Evolutionary conservation across 2,329 filamentous ascomycete species (phyloP).

Genomic region (Paradendryphiella salina): DNA sequence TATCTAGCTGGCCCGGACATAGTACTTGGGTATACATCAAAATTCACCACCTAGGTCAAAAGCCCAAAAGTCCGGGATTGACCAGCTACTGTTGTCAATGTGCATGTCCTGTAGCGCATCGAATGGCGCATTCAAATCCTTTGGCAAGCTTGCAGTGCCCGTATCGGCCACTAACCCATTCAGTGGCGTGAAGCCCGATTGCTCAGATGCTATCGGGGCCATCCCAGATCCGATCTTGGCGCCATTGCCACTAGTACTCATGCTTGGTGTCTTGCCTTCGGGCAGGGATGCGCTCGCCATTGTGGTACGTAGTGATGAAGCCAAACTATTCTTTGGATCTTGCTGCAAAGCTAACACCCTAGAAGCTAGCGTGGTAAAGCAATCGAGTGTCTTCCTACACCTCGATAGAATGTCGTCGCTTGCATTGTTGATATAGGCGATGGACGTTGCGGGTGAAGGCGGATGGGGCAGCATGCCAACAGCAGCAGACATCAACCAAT

Average conservation of each 20-base stretch:
- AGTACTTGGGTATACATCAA: constrained; percentile 8
- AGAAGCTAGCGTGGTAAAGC: constrained; percentile 34
- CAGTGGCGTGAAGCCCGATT: constrained; percentile 9
- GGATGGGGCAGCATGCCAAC: constrained; percentile 35
- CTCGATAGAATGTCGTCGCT: constrained; percentile 26
- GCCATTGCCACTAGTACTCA: background rate
- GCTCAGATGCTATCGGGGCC: background rate
- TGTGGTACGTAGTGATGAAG: constrained; percentile 23
- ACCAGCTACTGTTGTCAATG: constrained; percentile 37
- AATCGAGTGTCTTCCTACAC: constrained; percentile 32
- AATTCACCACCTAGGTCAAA: constrained; percentile 42
- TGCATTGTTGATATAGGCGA: constrained; percentile 20
- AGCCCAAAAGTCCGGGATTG: constrained; percentile 42
- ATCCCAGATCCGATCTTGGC: constrained; percentile 3
- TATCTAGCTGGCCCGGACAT: background rate
- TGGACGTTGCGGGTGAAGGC: constrained; percentile 22
- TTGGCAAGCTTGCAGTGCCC: constrained; percentile 5
- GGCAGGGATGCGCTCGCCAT: constrained; percentile 21
- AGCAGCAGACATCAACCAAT: constrained; percentile 40
- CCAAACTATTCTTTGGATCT: constrained; percentile 30
- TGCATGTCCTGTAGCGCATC: constrained; percentile 36
- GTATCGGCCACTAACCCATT: constrained; percentile 14
- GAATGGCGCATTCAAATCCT: constrained; percentile 19
- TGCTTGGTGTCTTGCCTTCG: constrained; percentile 12
- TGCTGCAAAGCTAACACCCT: constrained; percentile 39